phyloP scores from a whole-genome alignment of 306 rosid genomes.

The Trifolium subterraneum region DNA sequence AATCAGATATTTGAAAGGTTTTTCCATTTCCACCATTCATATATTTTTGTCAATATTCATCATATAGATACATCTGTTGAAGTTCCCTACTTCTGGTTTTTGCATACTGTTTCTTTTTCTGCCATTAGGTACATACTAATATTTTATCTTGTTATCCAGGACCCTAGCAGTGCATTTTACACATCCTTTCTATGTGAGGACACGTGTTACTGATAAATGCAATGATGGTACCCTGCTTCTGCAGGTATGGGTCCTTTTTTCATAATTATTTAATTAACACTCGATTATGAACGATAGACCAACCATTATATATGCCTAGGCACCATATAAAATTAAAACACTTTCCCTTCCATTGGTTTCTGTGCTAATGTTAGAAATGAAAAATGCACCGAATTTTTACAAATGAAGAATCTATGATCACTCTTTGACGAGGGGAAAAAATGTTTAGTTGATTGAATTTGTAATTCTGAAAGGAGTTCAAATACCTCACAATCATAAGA shows the following conservation, averaged over 20 bases:
- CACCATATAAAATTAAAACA: slow-evolving; percentile 1
- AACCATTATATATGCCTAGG: not conserved
- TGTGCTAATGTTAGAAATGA: slow-evolving; percentile 31
- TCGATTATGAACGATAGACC: slow-evolving; percentile 29
- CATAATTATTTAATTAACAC: slow-evolving; percentile 15
- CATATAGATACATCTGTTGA: slow-evolving; percentile 20
- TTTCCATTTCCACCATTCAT: slow-evolving; percentile 40
- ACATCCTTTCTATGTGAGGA: slow-evolving; percentile 87
- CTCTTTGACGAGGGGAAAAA: slow-evolving; percentile 10
- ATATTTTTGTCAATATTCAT: slow-evolving; percentile 21
- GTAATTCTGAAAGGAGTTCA: slow-evolving; percentile 7
- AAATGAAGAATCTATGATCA: slow-evolving; percentile 13
- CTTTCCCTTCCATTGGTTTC: slow-evolving; percentile 23
- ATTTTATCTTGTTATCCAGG: slow-evolving; percentile 57
- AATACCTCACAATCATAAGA: slow-evolving; percentile 22
- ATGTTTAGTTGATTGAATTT: slow-evolving; percentile 22
- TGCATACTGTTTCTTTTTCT: slow-evolving; percentile 32
- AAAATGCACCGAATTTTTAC: slow-evolving; percentile 25
- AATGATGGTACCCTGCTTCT: slow-evolving; percentile 89
- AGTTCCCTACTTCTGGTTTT: slow-evolving; percentile 15
- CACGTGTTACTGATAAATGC: slow-evolving; percentile 88
- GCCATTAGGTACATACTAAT: slow-evolving; percentile 34
- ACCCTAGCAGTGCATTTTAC: slow-evolving; percentile 97
- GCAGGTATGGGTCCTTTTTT: slow-evolving; percentile 70
- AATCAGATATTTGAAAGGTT: slow-evolving; percentile 94